Percentiles rank a stretch among this genome's conserved stretches.
phyloP scores from a whole-genome alignment of 2,329 filamentous ascomycete species.

The Pestalotiopsis sp. region DNA sequence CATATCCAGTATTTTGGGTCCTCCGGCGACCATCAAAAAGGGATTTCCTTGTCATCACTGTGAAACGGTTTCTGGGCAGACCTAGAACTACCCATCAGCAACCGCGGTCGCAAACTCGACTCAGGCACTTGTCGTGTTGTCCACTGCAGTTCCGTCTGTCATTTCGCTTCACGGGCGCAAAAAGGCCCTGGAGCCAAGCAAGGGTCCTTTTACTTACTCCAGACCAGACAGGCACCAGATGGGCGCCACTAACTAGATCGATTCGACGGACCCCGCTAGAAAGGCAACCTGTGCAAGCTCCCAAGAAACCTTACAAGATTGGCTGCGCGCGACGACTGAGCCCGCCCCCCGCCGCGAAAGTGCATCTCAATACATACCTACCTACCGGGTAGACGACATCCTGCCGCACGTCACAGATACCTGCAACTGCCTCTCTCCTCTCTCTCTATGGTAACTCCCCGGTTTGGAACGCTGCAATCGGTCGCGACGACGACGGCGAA shows the following conservation, averaged over 20 bases:
- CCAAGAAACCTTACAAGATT: conserved; percentile 5
- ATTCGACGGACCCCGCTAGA: conserved; percentile 10
- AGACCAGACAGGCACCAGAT: not conserved
- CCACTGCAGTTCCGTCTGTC: not conserved
- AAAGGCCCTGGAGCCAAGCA: not conserved
- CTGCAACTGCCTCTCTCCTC: not conserved
- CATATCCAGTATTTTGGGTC: not conserved
- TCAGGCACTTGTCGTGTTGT: not conserved
- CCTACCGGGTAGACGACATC: conserved; percentile 1
- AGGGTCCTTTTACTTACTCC: conserved; percentile 1
- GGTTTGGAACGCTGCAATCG: not conserved
- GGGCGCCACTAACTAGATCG: conserved; percentile 11
- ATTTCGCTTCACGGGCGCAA: conserved; percentile 1
- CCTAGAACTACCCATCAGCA: too few relatives aligned
- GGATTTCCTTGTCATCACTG: too few relatives aligned
- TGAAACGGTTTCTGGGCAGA: too few relatives aligned
- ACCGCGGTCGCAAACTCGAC: too few relatives aligned
- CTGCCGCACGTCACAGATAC: not conserved
- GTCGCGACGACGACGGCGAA: conserved; percentile 11
- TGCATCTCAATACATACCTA: not conserved
- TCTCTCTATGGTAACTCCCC: not conserved
- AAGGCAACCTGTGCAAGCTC: conserved; percentile 6
- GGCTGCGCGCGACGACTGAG: not conserved
- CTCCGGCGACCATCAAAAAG: not conserved
- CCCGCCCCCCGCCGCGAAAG: not conserved